Evolutionary conservation across 805 yeast species (phyloP).

Genomic region (Metschnikowia santaceciliae): DNA sequence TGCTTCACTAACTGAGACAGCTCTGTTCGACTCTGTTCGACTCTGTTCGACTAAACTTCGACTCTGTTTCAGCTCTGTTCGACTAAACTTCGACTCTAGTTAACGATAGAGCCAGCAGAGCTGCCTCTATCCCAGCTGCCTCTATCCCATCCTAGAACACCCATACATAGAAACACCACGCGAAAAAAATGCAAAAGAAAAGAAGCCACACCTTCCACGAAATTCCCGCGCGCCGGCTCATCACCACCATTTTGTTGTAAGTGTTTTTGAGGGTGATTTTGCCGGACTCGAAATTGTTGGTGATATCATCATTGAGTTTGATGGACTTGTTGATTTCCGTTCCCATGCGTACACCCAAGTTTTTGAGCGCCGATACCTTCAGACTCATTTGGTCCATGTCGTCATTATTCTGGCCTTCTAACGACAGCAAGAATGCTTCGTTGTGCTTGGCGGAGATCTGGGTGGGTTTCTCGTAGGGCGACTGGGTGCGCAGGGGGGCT

Average conservation of each 20-base stretch:
- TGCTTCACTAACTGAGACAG: no score
- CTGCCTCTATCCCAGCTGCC: no score
- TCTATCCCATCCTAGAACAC: conserved; percentile 11
- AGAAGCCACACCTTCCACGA: conserved; percentile 43
- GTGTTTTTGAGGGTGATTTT: conserved; percentile 39
- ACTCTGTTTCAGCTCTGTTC: no score
- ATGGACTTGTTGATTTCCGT: conserved; percentile 40
- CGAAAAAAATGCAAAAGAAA: conserved; percentile 33
- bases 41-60: no score
- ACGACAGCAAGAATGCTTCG: conserved; percentile 40
- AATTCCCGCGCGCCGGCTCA: conserved; percentile 46
- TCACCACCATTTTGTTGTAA: conserved; percentile 39
- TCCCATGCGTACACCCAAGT: conserved; percentile 41
- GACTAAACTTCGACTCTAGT: no score
- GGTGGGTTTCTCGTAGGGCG: conserved; percentile 37
- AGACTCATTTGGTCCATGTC: conserved; percentile 40
- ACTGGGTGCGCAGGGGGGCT: conserved; percentile 27
- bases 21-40: no score
- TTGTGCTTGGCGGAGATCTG: conserved; percentile 34
- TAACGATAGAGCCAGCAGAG: no score
- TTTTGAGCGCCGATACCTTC: conserved; percentile 39
- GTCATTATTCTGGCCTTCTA: conserved; percentile 41
- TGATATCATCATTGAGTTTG: conserved; percentile 38
- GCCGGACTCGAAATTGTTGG: conserved; percentile 38
- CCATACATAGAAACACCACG: conserved; percentile 44